These are phyloP conservation scores for Castanea mollissima DNA, from an alignment of 306 rosid species.

Conservation along the genomic window DNA sequence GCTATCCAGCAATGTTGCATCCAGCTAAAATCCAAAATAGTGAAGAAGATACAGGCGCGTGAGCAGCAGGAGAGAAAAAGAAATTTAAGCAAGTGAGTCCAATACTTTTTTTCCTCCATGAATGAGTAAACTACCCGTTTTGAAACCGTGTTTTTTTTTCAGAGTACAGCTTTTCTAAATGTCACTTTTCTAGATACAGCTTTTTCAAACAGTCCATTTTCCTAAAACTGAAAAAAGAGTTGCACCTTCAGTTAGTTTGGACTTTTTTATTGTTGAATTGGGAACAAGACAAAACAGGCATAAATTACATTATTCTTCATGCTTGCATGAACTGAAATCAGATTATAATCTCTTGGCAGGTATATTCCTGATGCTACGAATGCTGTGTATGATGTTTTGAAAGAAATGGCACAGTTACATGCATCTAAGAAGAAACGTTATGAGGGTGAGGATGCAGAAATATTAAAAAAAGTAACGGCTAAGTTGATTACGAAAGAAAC, in stretches of 20 bases:
- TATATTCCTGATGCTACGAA: conserved; percentile 71
- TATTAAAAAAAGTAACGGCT: conserved; percentile 59
- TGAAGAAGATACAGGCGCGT: conserved; percentile 92
- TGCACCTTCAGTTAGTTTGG: too few relatives aligned
- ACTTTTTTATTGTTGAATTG: too few relatives aligned
- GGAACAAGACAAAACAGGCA: too few relatives aligned
- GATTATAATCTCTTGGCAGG: conserved; percentile 49
- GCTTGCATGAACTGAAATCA: conserved; percentile 16
- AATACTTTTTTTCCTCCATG: conserved; percentile 14
- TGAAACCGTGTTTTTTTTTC: too few relatives aligned
- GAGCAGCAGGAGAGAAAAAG: conserved; percentile 98
- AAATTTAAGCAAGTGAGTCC: conserved; percentile 66
- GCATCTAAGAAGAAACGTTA: conserved; percentile 65
- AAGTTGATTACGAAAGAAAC: conserved; percentile 69
- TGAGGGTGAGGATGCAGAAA: conserved; percentile 49
- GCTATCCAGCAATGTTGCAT: conserved; percentile 92
- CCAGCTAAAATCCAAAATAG: conserved; percentile 88
- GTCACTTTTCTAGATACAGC: too few relatives aligned
- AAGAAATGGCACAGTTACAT: conserved; percentile 53
- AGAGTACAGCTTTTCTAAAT: too few relatives aligned
- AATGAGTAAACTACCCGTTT: neutral
- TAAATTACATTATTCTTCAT: conserved; percentile 8
- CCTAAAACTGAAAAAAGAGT: too few relatives aligned
- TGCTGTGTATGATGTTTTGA: conserved; percentile 63
- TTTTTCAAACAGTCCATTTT: too few relatives aligned